These are phyloP conservation scores for Verticillium tricorpus DNA, from an alignment of 2,329 filamentous ascomycete species.

Conservation along the genomic window DNA sequence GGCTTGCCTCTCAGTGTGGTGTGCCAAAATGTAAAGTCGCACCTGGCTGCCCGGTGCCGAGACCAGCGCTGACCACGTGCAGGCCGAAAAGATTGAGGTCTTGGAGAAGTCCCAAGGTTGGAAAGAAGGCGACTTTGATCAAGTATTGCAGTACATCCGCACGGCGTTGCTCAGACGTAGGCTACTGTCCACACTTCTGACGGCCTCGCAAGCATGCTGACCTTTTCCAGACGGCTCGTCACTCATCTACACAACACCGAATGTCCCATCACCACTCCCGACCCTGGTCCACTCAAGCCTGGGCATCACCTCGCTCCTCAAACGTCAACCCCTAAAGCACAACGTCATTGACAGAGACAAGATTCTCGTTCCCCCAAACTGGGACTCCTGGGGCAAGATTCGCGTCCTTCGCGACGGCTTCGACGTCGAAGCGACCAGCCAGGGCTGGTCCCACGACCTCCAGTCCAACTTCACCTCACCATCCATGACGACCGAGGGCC, in stretches of 20 bases:
- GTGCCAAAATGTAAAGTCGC: constrained; percentile 75
- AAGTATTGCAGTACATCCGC: constrained; percentile 86
- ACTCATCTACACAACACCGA: constrained; percentile 78
- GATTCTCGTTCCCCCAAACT: constrained; percentile 91
- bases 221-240: constrained; percentile 65
- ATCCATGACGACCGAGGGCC: constrained; percentile 12
- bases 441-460: constrained; percentile 82
- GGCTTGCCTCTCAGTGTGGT: constrained; percentile 87
- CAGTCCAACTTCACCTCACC: constrained; percentile 47
- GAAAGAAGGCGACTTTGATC: constrained; percentile 96
- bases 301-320: constrained; percentile 78
- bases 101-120: constrained; percentile 86
- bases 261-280: constrained; percentile 70
- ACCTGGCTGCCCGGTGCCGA: no score
- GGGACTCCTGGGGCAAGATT: constrained; percentile 99
- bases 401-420: constrained; percentile 87
- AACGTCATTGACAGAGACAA: constrained; percentile 93
- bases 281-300: constrained; percentile 80
- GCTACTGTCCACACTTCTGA: constrained; percentile 19
- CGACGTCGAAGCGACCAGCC: constrained; percentile 80
- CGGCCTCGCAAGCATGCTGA: constrained; percentile 6
- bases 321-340: constrained; percentile 74
- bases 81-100: constrained; percentile 85
- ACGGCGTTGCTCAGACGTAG: constrained; percentile 83
- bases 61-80: constrained; percentile 16